Conservation (phyloP, 1,284 basidiomycete species). For the Pseudozyma tsukubaensis region DNA sequence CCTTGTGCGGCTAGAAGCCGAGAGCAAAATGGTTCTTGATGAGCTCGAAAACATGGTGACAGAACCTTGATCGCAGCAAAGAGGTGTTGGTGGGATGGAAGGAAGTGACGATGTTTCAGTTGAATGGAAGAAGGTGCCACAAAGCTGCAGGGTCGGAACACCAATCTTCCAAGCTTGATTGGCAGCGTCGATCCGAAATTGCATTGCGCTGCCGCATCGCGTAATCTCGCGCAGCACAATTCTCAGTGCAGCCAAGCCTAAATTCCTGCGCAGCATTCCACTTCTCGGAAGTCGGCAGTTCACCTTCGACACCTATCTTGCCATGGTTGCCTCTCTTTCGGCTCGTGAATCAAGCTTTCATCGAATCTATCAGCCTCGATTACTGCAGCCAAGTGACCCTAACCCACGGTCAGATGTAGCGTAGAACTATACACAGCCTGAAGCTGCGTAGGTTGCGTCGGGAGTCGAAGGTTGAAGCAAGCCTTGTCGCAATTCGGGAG, state of each 20-base stretch:
- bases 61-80: neutral
- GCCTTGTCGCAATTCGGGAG: no score
- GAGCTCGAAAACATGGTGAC: slow-evolving; percentile 21
- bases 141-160: slow-evolving; percentile 4
- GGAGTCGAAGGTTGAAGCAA: no score
- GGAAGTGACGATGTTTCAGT: neutral
- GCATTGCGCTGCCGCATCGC: slow-evolving; percentile 25
- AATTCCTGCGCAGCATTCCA: neutral
- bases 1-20: slow-evolving; percentile 19
- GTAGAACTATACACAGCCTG: no score
- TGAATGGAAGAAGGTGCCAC: neutral
- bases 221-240: slow-evolving; percentile 24
- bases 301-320: neutral
- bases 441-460: no score
- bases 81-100: neutral
- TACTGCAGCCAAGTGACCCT: neutral
- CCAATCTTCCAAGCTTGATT: neutral
- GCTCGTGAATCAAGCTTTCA: no score
- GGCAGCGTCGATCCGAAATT: slow-evolving; percentile 8
- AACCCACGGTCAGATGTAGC: no score
- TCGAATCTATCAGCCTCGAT: no score
- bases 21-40: slow-evolving; percentile 24
- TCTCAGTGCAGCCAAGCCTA: slow-evolving; percentile 10
- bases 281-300: slow-evolving; percentile 12
- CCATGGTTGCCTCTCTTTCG: neutral